Evolutionary conservation across 129 eudicot genomes (phyloP), one percentile per base, ranked within the genome.

Genomic region (Pulicaria dysenterica): DNA sequence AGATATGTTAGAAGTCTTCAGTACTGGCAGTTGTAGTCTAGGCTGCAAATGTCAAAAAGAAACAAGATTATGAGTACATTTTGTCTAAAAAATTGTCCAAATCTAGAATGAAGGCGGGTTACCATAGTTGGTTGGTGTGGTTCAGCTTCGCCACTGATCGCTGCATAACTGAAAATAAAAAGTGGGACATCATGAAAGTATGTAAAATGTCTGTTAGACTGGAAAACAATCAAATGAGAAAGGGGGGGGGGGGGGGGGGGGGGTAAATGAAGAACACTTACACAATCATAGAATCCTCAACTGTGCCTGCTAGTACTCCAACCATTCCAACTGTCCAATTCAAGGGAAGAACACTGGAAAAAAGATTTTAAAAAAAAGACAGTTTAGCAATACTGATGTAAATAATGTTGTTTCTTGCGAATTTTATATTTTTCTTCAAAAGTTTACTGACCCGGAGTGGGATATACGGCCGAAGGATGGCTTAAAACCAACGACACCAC

Each of bases 301-400:
- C 94, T 61, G 97, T 90, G 58, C 85, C 95, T 17, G 99, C 96
- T 31, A 95, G 87, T 69, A 95, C 77, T 47, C 99, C 99, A 47
- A 95, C 96, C 96, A 89, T 89, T 38, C 99, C 97, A 80, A 95
- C 83, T 49, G 99, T 95, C 90, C 96, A 95, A 65, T 91, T 88
- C 70, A 91, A 84, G 8, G 97, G 99, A 80, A 95, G 94, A 75
- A 91, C 96, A 57, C 99, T 91, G 86, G 41, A 74, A 71, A 57
- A 34, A 55, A 44, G 36, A 58, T 16, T n/a, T n/a, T n/a, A n/a
- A n/a, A 37, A 65, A 2, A 41, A 57, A 24, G 19, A 59, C 13
- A 15, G 11, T 64, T 70, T 44, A 47, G 47, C 5, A 56, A 57
- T 64, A 14, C 38, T 38, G 6, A 17, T 51, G 64, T 16, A 41